Conservation (phyloP, 2,329 filamentous ascomycete genomes). For the Cladosporium sp. region DNA sequence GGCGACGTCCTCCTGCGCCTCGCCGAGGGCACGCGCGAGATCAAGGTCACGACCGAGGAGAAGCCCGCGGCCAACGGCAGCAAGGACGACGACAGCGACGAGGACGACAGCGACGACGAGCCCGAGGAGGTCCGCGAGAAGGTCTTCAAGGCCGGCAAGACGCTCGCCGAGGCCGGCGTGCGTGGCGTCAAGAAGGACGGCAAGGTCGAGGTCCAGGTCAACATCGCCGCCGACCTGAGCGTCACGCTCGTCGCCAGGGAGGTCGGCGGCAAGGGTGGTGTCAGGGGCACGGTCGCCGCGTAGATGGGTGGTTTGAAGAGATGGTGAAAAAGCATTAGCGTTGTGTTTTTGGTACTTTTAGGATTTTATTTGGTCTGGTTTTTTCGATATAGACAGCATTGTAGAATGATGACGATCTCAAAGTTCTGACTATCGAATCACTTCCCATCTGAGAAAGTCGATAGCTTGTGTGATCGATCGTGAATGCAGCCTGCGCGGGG, state of each 20-base stretch:
- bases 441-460: too few relatives aligned
- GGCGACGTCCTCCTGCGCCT: conserved; percentile 86
- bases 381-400: too few relatives aligned
- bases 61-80: conserved; percentile 56
- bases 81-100: conserved; percentile 55
- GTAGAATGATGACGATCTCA: too few relatives aligned
- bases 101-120: conserved; percentile 62
- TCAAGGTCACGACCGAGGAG: conserved; percentile 87
- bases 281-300: conserved; percentile 49
- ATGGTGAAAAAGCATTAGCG: neutral
- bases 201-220: conserved; percentile 92
- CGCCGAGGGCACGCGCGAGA: conserved; percentile 80
- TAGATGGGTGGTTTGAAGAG: neutral
- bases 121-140: conserved; percentile 84
- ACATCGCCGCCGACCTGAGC: conserved; percentile 71
- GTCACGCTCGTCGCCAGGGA: conserved; percentile 78
- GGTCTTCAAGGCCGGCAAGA: conserved; percentile 79
- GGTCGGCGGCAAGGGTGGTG: conserved; percentile 79
- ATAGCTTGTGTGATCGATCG: too few relatives aligned
- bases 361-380: too few relatives aligned
- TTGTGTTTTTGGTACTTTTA: too few relatives aligned
- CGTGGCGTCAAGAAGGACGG: conserved; percentile 77
- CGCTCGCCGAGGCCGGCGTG: conserved; percentile 79
- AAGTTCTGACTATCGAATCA: too few relatives aligned
- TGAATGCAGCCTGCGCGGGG: too few relatives aligned